phyloP scores from a whole-genome alignment of 2,329 filamentous ascomycete genomes.

The Fusarium devonianum region DNA sequence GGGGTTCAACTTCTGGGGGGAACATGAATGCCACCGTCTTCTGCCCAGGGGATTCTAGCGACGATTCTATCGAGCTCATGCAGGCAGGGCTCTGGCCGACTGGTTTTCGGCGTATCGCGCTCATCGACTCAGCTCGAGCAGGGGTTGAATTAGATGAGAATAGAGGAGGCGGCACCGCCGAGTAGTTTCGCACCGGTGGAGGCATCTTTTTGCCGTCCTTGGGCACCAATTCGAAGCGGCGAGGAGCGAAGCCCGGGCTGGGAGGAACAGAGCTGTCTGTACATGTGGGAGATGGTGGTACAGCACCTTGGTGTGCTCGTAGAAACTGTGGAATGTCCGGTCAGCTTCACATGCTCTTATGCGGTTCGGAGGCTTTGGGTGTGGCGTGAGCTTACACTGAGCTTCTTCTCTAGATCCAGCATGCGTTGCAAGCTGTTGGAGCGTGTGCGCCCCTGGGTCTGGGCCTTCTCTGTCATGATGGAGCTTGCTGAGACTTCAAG shows the following conservation, averaged over 20 bases:
- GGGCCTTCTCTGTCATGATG: conserved; percentile 29
- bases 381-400: conserved; percentile 56
- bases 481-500: conserved; percentile 7
- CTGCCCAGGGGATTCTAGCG: conserved; percentile 38
- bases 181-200: conserved; percentile 38
- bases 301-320: conserved; percentile 27
- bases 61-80: conserved; percentile 14
- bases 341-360: conserved; percentile 5
- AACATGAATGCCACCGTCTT: conserved; percentile 46
- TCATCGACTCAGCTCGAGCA: conserved; percentile 21
- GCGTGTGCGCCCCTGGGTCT: conserved; percentile 32
- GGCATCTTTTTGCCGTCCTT: conserved; percentile 37
- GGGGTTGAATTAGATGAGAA: conserved; percentile 25
- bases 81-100: conserved; percentile 14
- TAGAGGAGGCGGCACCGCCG: conserved; percentile 29
- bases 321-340: conserved; percentile 17
- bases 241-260: conserved; percentile 32
- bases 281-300: conserved; percentile 27
- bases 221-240: conserved; percentile 38
- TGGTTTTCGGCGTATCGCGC: conserved; percentile 28
- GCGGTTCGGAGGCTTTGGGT: neutral
- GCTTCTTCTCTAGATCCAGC: conserved; percentile 65
- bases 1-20: conserved; percentile 43
- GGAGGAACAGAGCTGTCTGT: conserved; percentile 31
- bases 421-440: conserved; percentile 63